A percentile compares a stretch with the other conserved stretches of the same genome.
These are phyloP conservation scores for Coemansia sp. DNA, from an alignment of 192 early-diverging fungal species.

Conservation along the genomic window DNA sequence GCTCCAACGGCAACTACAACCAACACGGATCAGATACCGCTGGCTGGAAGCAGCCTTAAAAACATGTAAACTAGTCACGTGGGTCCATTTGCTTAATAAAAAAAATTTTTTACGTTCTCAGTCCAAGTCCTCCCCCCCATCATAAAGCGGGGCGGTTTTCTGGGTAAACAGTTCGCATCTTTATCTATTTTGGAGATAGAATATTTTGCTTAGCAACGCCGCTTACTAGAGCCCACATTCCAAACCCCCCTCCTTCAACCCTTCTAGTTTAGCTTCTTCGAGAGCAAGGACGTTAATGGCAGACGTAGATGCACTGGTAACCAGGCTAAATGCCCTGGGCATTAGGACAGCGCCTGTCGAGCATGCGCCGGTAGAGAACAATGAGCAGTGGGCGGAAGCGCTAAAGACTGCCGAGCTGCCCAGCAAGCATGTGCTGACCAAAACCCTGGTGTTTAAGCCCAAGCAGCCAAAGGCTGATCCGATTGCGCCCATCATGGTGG, in stretches of 20 bases:
- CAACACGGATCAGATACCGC: slow-evolving; percentile 10
- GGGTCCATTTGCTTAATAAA: not conserved
- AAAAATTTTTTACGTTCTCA: slow-evolving; percentile 3
- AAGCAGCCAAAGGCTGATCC: slow-evolving; percentile 68
- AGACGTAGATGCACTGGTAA: slow-evolving; percentile 33
- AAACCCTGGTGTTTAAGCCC: slow-evolving; percentile 79
- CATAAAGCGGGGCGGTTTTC: too few species aligned
- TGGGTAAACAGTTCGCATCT: too few species aligned
- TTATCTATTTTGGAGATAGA: too few species aligned
- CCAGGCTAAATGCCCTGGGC: slow-evolving; percentile 41
- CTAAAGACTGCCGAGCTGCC: slow-evolving; percentile 36
- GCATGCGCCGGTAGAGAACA: slow-evolving; percentile 58
- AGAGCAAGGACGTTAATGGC: slow-evolving; percentile 18
- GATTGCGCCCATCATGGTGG: slow-evolving; percentile 61
- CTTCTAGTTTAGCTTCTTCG: slow-evolving; percentile 8
- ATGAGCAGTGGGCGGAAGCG: slow-evolving; percentile 58
- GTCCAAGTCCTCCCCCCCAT: too few species aligned
- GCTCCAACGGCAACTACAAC: slow-evolving; percentile 9
- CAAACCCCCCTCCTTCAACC: not conserved
- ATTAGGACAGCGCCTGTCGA: slow-evolving; percentile 44
- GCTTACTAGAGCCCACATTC: too few species aligned
- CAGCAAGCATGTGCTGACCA: slow-evolving; percentile 51
- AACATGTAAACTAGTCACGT: slow-evolving; percentile 10
- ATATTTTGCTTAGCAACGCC: too few species aligned
- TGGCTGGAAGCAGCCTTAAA: slow-evolving; percentile 21